Base-by-base conservation (phyloP, 176 grass and related monocot species). In the Pontederia crassipes region DNA sequence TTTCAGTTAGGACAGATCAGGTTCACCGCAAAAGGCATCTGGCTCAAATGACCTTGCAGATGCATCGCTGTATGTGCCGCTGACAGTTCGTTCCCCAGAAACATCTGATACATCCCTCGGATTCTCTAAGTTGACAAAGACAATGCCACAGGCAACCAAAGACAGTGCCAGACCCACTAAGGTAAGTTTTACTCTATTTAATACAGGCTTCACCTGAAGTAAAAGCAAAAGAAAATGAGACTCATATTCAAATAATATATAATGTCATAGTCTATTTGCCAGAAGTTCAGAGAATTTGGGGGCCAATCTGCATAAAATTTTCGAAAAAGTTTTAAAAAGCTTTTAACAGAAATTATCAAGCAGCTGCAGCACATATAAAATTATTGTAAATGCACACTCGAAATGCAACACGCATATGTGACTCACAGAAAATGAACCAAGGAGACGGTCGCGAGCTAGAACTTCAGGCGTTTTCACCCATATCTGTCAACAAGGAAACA, bases 391-490 rank as follows among this genome's bases (percentile, higher is more conserved):
- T 40, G 32, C 32, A 40, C 32, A 40, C 32, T 40, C 2, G 2
- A 40, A 7, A 40, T 40, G 32, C 0, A 12, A 26, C 32, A 62
- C 10, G 16, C 45, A 45, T 62, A 8, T 5, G 24, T 13, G 40
- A 72, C 87, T 88, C 80, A 91, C 92, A 71, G 92, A 90, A 79
- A 91, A 91, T 68, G 92, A 91, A 61, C 87, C 92, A 61, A 97
- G 64, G 81, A 97, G 87, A 17, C 84, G 81, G 81, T 97, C 93
- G 48, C 81, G 93, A 70, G 93, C 87, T 78, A 97, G 68, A 62
- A 91, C 84, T 84, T 97, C 93, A 46, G 87, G 93, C 6, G 87
- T 97, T 76, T 91, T 88, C 74, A 97, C 87, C 93, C 93, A 91
- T 83, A 91, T 91, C 87, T 97, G 81, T n/a, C 55, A 76, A 71